Evolutionary conservation across 163 green algal genomes (phyloP), one percentile per base, ranked within the genome.

Genomic region (Trebouxiophyceae sp.): DNA sequence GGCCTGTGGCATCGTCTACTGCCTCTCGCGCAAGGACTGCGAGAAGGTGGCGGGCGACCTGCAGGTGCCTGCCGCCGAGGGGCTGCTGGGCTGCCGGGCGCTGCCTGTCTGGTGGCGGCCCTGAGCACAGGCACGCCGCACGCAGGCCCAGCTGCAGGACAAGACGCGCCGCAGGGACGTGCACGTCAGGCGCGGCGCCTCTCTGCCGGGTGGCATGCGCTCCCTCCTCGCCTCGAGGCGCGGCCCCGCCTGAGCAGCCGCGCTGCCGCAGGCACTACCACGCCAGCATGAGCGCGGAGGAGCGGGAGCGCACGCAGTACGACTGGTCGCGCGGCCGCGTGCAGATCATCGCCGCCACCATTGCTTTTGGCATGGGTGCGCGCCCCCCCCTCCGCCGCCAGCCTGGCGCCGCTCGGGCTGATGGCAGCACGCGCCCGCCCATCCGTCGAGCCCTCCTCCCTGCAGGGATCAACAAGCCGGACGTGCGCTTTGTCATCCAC

Each of bases 401-500:
- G n/a, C n/a, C n/a, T n/a, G n/a, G n/a, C n/a, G n/a, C n/a, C n/a
- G n/a, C n/a, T n/a, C n/a, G n/a, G n/a, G n/a, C n/a, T n/a, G n/a
- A n/a, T 50, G 39, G 39, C 39, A n/a, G 39, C 39, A 50, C 19
- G 12, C 12, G 12, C 12, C 12, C 12, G 39, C 12, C 19, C 12
- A 50, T 50, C 39, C 39, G 39, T 50, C 39, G 19, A 50, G 19
- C 39, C 39, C 12, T 50, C 39, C 63, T 8, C 30, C 59, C 19
- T 67, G 58, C 74, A 84, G 83, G 84, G 62, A 94, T 95, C 78
- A 90, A 95, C 81, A 95, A 95, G 77, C 77, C 87, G 28, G 90
- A 96, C 56, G 91, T 97, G 54, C 81, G 91, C 4, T 97, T 94
- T 72, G 91, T 97, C 24, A 87, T 96, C 66, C 91, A 97, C 79